Conservation (phyloP, 441 rosid species). For the Theobroma grandiflorum region DNA sequence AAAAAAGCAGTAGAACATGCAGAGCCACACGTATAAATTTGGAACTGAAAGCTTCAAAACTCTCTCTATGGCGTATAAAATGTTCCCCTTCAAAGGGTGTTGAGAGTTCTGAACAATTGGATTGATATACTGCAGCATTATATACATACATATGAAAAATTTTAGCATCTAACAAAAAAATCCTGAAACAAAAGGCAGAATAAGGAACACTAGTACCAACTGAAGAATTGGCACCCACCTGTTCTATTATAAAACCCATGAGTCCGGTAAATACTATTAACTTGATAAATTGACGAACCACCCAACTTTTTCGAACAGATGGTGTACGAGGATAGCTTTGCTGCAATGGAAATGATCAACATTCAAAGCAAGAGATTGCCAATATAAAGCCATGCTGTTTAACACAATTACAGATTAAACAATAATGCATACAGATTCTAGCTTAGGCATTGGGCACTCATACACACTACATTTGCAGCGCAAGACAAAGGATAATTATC, state of each 20-base stretch:
- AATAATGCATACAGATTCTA: neutral
- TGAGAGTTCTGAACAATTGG: slow-evolving; percentile 95
- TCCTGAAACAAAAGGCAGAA: slow-evolving; percentile 15
- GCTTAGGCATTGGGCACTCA: neutral
- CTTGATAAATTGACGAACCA: slow-evolving; percentile 84
- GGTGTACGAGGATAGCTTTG: slow-evolving; percentile 87
- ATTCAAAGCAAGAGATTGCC: slow-evolving; percentile 19
- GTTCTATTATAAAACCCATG: slow-evolving; percentile 96
- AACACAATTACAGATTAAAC: neutral
- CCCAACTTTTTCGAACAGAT: slow-evolving; percentile 88
- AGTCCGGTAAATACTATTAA: slow-evolving; percentile 88
- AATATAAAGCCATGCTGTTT: neutral
- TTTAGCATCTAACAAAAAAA: slow-evolving; percentile 34
- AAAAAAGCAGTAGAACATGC: slow-evolving; percentile 99
- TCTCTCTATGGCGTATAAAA: slow-evolving; percentile 88
- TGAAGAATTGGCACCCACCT: slow-evolving; percentile 53
- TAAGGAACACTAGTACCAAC: slow-evolving; percentile 13
- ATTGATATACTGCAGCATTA: slow-evolving; percentile 88
- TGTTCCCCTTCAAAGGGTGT: slow-evolving; percentile 94
- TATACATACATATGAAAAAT: slow-evolving; percentile 31
- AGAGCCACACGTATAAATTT: slow-evolving; percentile 96
- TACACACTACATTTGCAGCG: neutral
- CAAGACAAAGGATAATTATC: neutral
- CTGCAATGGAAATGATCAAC: slow-evolving; percentile 46
- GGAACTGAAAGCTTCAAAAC: slow-evolving; percentile 98